A percentile compares a stretch with the other conserved stretches of the same genome.
Conservation (phyloP, 805 yeast genomes). For the Candida chilensis region DNA sequence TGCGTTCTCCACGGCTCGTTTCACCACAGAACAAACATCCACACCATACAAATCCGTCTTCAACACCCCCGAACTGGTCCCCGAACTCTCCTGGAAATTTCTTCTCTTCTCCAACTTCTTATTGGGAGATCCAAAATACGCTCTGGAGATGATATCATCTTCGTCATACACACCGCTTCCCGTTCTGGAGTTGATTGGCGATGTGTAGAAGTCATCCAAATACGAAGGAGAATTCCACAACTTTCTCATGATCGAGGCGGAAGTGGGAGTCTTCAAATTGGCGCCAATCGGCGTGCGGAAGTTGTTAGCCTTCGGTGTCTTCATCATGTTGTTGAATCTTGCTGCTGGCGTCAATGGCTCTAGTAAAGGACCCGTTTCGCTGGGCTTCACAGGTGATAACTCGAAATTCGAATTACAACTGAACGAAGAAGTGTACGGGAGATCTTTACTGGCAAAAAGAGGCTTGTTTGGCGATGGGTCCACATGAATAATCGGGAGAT, state of each 20-base stretch:
- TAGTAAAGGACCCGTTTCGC: slow-evolving; percentile 55
- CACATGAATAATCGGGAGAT: slow-evolving; percentile 4
- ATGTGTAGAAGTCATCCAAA: slow-evolving; percentile 57
- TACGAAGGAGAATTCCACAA: slow-evolving; percentile 62
- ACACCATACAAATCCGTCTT: slow-evolving; percentile 47
- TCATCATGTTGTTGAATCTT: slow-evolving; percentile 8
- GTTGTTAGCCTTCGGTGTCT: slow-evolving; percentile 3
- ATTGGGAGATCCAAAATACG: slow-evolving; percentile 23
- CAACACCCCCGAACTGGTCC: slow-evolving; percentile 11
- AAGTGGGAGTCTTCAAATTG: slow-evolving; percentile 25
- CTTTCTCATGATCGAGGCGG: slow-evolving; percentile 36
- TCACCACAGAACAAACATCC: slow-evolving; percentile 40
- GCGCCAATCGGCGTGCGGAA: slow-evolving; percentile 10
- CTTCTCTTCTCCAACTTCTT: slow-evolving; percentile 13
- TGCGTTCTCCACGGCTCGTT: slow-evolving; percentile 28
- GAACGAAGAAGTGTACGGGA: slow-evolving; percentile 55
- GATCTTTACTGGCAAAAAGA: slow-evolving; percentile 25
- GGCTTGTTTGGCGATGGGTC: slow-evolving; percentile 30
- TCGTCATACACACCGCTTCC: slow-evolving; percentile 8
- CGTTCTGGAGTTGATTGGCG: slow-evolving; percentile 26
- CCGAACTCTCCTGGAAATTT: slow-evolving; percentile 10
- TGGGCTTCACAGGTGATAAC: slow-evolving; percentile 46
- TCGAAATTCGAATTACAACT: slow-evolving; percentile 60
- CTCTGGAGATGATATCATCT: slow-evolving; percentile 18
- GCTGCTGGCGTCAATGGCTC: slow-evolving; percentile 56